Evolutionary conservation across 495 filamentous ascomycete species (phyloP).

Genomic region (Podospora australis): DNA sequence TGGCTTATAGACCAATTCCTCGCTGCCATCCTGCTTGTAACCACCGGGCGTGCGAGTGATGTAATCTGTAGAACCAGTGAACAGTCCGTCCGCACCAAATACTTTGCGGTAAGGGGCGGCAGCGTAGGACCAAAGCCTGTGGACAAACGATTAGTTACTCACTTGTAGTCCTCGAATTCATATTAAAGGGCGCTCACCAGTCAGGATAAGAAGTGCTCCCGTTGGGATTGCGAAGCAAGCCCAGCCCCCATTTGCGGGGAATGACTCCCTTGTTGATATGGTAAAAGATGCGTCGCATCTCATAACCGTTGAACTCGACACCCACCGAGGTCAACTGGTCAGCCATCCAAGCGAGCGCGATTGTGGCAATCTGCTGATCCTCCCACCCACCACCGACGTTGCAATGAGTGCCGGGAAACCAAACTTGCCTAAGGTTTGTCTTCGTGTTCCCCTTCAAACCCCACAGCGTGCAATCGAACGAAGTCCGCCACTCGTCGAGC

Average conservation of each 20-base stretch:
- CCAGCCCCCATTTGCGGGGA: constrained; percentile 7
- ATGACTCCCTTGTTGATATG: not conserved
- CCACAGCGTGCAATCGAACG: constrained; percentile 16
- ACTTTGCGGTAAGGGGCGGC: not conserved
- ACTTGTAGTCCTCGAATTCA: too few relatives aligned
- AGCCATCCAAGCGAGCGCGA: constrained; percentile 51
- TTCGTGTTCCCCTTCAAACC: constrained; percentile 1
- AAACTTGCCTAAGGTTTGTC: constrained; percentile 54
- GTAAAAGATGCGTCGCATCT: constrained; percentile 10
- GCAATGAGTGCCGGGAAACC: constrained; percentile 62
- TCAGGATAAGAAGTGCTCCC: not conserved
- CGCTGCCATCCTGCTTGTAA: constrained; percentile 2
- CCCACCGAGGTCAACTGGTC: constrained; percentile 7
- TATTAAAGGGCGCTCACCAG: too few relatives aligned
- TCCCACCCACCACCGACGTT: constrained; percentile 55
- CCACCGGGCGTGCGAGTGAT: constrained; percentile 5
- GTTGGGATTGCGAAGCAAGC: constrained; percentile 4
- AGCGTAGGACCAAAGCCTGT: not conserved
- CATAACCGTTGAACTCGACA: constrained; percentile 12
- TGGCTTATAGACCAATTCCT: not conserved
- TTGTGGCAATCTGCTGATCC: constrained; percentile 34
- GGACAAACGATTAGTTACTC: too few relatives aligned
- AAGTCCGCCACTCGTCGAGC: constrained; percentile 12
- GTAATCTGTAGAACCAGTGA: not conserved
- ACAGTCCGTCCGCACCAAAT: too few relatives aligned